Conservation (phyloP, 768 basidiomycete genomes). For the Phylloporus sp. region DNA sequence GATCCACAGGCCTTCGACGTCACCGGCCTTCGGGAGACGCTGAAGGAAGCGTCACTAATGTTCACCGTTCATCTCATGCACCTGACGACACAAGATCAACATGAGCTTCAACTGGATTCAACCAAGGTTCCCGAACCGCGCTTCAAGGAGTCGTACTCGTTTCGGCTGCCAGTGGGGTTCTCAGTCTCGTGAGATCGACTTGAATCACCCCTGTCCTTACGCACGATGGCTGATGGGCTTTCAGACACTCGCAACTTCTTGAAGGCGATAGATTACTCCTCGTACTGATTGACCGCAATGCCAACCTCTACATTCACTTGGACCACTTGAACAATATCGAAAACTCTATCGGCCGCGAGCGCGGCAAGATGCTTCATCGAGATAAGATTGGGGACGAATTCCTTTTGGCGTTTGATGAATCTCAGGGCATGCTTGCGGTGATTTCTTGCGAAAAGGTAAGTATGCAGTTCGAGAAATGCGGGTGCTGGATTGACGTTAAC, state of each 20-base stretch:
- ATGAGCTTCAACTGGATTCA: constrained; percentile 26
- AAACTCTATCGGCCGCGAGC: constrained; percentile 29
- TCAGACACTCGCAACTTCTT: constrained; percentile 39
- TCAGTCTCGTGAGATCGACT: constrained; percentile 20
- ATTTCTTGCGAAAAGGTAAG: constrained; percentile 42
- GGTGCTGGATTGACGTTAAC: neutral
- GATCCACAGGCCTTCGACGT: constrained; percentile 16
- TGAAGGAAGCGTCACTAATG: constrained; percentile 17
- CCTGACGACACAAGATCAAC: constrained; percentile 26
- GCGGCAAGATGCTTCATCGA: constrained; percentile 35
- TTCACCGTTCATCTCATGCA: constrained; percentile 28
- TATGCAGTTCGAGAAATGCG: constrained; percentile 7
- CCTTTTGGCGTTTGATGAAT: constrained; percentile 49
- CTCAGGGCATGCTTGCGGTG: constrained; percentile 43
- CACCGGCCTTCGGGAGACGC: constrained; percentile 15
- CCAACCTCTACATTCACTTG: constrained; percentile 34
- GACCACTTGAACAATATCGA: constrained; percentile 34
- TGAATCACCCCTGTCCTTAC: neutral
- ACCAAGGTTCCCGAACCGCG: constrained; percentile 20
- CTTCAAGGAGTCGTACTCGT: constrained; percentile 24
- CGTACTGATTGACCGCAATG: constrained; percentile 32
- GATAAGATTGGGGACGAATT: constrained; percentile 45
- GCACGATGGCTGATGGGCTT: neutral
- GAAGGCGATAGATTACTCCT: constrained; percentile 37
- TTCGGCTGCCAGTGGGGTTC: constrained; percentile 20